Evolutionary conservation across 371 early-diverging fungal species (phyloP).

Genomic region (Coemansia sp.): DNA sequence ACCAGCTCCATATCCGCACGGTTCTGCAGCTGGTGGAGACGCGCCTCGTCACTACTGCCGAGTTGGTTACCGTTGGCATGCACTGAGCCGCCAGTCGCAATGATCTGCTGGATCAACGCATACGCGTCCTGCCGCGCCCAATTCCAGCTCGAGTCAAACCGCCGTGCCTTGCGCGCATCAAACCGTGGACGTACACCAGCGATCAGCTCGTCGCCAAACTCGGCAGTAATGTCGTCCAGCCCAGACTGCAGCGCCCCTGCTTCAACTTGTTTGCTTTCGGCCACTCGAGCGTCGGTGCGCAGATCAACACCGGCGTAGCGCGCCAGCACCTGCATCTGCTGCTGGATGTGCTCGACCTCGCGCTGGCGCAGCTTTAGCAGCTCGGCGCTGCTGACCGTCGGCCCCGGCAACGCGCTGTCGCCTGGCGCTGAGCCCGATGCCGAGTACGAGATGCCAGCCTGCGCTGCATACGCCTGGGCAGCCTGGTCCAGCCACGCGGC

Average conservation of each 20-base stretch:
- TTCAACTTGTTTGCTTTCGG: constrained; percentile 13
- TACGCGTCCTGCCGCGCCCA: constrained; percentile 92
- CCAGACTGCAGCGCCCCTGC: constrained; percentile 66
- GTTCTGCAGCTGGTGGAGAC: constrained; percentile 39
- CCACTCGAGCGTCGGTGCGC: constrained; percentile 67
- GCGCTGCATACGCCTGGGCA: constrained; percentile 74
- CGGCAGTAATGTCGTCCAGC: constrained; percentile 78
- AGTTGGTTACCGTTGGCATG: not conserved
- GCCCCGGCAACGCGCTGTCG: constrained; percentile 64
- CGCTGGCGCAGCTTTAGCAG: constrained; percentile 77
- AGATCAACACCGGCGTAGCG: constrained; percentile 83
- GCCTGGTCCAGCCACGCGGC: constrained; percentile 79
- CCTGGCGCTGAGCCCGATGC: constrained; percentile 59
- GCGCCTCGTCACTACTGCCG: not conserved
- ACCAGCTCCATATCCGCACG: constrained; percentile 41
- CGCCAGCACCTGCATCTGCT: constrained; percentile 83
- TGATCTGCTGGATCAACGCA: constrained; percentile 24
- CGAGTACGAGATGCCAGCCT: constrained; percentile 72
- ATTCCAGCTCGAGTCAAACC: constrained; percentile 95
- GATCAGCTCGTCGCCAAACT: constrained; percentile 85
- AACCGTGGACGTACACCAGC: constrained; percentile 87
- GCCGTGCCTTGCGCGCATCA: constrained; percentile 79
- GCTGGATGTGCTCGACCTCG: constrained; percentile 72
- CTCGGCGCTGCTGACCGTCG: constrained; percentile 83
- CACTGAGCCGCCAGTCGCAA: not conserved